Evolutionary conservation across 208 protist species (phyloP).

Genomic region (Leptomonas pyrrhocoris): DNA sequence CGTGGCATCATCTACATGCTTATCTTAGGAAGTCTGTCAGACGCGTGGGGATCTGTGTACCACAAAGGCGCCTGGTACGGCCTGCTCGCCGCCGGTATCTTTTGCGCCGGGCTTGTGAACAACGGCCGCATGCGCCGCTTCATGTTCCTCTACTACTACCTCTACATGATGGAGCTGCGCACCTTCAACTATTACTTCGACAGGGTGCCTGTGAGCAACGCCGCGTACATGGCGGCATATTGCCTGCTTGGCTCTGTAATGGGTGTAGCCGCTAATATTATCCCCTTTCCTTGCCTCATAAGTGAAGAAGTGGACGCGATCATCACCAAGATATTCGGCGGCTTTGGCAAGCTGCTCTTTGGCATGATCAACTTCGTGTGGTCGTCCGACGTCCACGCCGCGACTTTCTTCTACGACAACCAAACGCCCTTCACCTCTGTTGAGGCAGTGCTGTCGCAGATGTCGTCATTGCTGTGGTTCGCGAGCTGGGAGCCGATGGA

Average conservation of each 20-base stretch:
- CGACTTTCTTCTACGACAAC: slow-evolving; percentile 40
- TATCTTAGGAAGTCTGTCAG: slow-evolving; percentile 6
- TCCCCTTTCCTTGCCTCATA: slow-evolving; percentile 31
- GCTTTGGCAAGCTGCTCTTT: slow-evolving; percentile 34
- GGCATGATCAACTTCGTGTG: slow-evolving; percentile 34
- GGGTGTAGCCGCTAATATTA: slow-evolving; percentile 27
- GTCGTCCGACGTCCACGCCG: slow-evolving; percentile 34
- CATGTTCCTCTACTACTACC: slow-evolving; percentile 40
- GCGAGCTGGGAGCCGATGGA: slow-evolving; percentile 44
- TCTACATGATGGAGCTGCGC: slow-evolving; percentile 39
- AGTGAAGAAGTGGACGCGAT: slow-evolving; percentile 26
- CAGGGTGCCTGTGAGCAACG: slow-evolving; percentile 24
- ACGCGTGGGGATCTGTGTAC: slow-evolving; percentile 21
- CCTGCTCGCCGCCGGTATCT: slow-evolving; percentile 34
- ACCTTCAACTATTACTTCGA: slow-evolving; percentile 23
- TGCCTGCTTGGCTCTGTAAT: slow-evolving; percentile 28
- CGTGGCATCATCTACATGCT: slow-evolving; percentile 35
- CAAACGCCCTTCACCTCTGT: slow-evolving; percentile 33
- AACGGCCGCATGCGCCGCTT: slow-evolving; percentile 35
- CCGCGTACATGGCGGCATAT: slow-evolving; percentile 21
- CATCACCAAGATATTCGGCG: slow-evolving; percentile 25
- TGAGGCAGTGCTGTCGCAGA: slow-evolving; percentile 28
- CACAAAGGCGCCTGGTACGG: slow-evolving; percentile 34
- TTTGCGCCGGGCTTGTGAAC: slow-evolving; percentile 18
- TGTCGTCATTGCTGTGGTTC: slow-evolving; percentile 46